A percentile compares a stretch with the other conserved stretches of the same genome.
phyloP scores from a whole-genome alignment of 106 monocot species.

The Dioscorea alata region DNA sequence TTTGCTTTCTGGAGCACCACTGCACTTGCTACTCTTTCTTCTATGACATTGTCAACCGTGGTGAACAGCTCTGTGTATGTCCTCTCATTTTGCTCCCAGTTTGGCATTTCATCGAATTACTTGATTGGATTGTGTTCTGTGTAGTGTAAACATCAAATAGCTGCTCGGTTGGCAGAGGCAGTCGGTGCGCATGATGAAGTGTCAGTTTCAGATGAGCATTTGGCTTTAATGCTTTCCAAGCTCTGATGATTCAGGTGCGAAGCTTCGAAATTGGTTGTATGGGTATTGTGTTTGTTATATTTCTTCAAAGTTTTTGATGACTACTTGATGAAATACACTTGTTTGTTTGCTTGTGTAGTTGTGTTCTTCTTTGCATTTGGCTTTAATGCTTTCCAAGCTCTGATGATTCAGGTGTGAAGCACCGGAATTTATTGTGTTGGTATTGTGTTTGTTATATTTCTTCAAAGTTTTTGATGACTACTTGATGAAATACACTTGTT shows the following conservation, averaged over 20 bases:
- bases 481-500: no score
- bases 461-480: no score
- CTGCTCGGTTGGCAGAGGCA: constrained; percentile 76
- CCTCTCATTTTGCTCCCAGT: neutral
- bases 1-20: constrained; percentile 79
- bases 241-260: constrained; percentile 25
- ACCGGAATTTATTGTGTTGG: no score
- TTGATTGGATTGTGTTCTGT: neutral
- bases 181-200: constrained; percentile 54
- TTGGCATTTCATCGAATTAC: neutral
- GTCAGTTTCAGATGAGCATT: constrained; percentile 60
- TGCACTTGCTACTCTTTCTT: constrained; percentile 98
- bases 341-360: no score
- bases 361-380: constrained; percentile 20
- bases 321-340: no score
- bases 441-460: no score
- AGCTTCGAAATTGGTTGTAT: no score
- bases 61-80: constrained; percentile 79
- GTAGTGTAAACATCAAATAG: constrained; percentile 96
- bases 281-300: no score
- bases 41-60: constrained; percentile 77
- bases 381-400: constrained; percentile 65
- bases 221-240: constrained; percentile 71
- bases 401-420: constrained; percentile 12
- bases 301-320: no score